A percentile compares a stretch with the other conserved stretches of the same genome.
Conservation (phyloP, 2,329 filamentous ascomycete genomes). For the Phoma sp. region DNA sequence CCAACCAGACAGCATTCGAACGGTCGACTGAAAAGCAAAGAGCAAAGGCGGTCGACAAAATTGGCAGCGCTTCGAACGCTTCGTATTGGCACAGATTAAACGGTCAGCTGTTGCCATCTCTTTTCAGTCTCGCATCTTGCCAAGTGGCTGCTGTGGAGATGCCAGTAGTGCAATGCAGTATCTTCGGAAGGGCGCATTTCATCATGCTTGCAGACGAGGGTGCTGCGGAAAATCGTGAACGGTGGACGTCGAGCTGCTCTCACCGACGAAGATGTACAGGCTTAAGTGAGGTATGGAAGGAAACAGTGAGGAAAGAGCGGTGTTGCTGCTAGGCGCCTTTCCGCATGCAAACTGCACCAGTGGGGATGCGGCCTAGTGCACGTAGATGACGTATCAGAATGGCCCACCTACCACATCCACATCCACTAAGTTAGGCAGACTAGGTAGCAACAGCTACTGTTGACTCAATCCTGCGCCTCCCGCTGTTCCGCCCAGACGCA, state of each 20-base stretch:
- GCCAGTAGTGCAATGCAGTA: neutral
- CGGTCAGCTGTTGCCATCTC: no score
- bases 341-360: slow-evolving; percentile 1
- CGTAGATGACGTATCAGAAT: slow-evolving; percentile 26
- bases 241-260: slow-evolving; percentile 30
- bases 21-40: no score
- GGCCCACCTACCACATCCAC: slow-evolving; percentile 5
- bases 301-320: slow-evolving; percentile 34
- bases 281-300: slow-evolving; percentile 11
- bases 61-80: no score
- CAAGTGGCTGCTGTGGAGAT: neutral
- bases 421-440: slow-evolving; percentile 11
- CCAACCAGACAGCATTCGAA: no score
- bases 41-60: no score
- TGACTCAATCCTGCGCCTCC: slow-evolving; percentile 11
- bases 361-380: slow-evolving; percentile 4
- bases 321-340: slow-evolving; percentile 24
- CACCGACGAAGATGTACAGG: slow-evolving; percentile 34
- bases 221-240: neutral
- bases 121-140: no score
- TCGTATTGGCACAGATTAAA: no score
- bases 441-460: neutral
- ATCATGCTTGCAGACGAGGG: slow-evolving; percentile 8
- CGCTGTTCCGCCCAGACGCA: neutral
- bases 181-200: slow-evolving; percentile 8